These are phyloP conservation scores for Hemileccinum rubropunctum DNA, from an alignment of 768 basidiomycete genomes.

Conservation along the genomic window DNA sequence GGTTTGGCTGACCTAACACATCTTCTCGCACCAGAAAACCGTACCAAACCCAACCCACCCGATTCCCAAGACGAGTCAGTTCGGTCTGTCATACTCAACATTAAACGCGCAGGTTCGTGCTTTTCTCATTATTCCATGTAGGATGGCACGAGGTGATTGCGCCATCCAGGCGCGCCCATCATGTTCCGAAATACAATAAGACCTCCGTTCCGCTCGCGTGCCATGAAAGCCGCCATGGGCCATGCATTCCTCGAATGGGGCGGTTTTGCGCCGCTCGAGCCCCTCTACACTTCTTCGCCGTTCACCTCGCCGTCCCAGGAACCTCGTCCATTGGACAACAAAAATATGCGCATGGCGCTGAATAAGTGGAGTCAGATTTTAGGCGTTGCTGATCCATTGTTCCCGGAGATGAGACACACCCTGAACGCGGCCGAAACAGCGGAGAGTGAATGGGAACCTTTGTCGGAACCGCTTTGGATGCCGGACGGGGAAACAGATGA, in stretches of 20 bases:
- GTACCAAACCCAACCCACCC: neutral
- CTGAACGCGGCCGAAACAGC: slow-evolving; percentile 1
- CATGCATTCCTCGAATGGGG: slow-evolving; percentile 34
- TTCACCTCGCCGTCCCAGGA: slow-evolving; percentile 19
- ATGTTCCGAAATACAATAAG: slow-evolving; percentile 19
- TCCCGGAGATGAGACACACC: slow-evolving; percentile 26
- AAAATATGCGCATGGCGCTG: slow-evolving; percentile 30
- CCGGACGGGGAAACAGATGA: neutral
- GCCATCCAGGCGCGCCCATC: slow-evolving; percentile 14
- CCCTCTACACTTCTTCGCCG: slow-evolving; percentile 30
- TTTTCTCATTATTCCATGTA: neutral
- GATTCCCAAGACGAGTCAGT: slow-evolving; percentile 2
- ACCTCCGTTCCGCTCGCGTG: slow-evolving; percentile 29
- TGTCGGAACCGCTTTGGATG: slow-evolving; percentile 17
- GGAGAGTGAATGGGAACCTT: slow-evolving; percentile 23
- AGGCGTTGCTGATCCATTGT: slow-evolving; percentile 29
- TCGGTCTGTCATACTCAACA: slow-evolving; percentile 13
- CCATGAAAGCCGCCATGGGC: slow-evolving; percentile 29
- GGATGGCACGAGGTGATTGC: neutral
- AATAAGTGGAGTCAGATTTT: slow-evolving; percentile 36
- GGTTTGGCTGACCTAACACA: slow-evolving; percentile 31
- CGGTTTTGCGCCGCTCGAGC: slow-evolving; percentile 29
- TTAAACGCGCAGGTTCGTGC: slow-evolving; percentile 28
- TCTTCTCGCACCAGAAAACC: slow-evolving; percentile 24
- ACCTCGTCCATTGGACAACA: slow-evolving; percentile 15